Evolutionary conservation across 495 filamentous ascomycete species (phyloP).

Genomic region (Trichoderma erinaceum): DNA sequence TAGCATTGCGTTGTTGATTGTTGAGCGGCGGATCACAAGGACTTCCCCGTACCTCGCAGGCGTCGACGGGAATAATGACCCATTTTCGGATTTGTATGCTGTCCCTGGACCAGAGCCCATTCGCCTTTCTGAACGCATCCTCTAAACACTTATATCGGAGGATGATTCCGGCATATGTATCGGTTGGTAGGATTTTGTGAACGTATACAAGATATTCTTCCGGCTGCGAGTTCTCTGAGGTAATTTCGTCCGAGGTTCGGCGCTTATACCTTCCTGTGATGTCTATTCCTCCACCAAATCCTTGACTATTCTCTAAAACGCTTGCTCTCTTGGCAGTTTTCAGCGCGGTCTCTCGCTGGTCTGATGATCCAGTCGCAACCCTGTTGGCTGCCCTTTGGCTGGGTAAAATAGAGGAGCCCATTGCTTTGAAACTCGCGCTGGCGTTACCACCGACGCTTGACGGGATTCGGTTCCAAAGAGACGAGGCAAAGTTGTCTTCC

Average conservation of each 20-base stretch:
- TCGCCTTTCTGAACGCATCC: slow-evolving; percentile 74
- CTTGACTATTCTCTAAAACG: slow-evolving; percentile 47
- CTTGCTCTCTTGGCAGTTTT: slow-evolving; percentile 43
- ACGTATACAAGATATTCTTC: slow-evolving; percentile 79
- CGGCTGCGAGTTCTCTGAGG: not conserved
- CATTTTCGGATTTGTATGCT: slow-evolving; percentile 75
- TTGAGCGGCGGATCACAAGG: slow-evolving; percentile 40
- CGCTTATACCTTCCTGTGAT: slow-evolving; percentile 45
- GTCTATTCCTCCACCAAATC: slow-evolving; percentile 43
- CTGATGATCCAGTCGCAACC: slow-evolving; percentile 44
- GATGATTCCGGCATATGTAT: slow-evolving; percentile 84
- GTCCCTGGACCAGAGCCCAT: slow-evolving; percentile 91
- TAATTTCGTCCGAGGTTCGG: slow-evolving; percentile 47
- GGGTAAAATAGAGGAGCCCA: slow-evolving; percentile 22
- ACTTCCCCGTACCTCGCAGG: slow-evolving; percentile 76
- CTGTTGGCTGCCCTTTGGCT: slow-evolving; percentile 25
- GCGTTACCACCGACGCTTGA: slow-evolving; percentile 20
- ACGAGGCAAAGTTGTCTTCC: slow-evolving; percentile 16
- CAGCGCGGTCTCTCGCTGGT: slow-evolving; percentile 41
- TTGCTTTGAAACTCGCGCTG: slow-evolving; percentile 20
- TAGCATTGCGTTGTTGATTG: not conserved
- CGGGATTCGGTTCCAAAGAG: not conserved
- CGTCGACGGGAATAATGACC: slow-evolving; percentile 82
- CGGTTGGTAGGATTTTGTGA: slow-evolving; percentile 72
- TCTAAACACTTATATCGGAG: slow-evolving; percentile 82